A percentile compares a stretch with the other conserved stretches of the same genome.
These are phyloP conservation scores for Amanita exitialis DNA, from an alignment of 768 basidiomycete species.

Conservation along the genomic window DNA sequence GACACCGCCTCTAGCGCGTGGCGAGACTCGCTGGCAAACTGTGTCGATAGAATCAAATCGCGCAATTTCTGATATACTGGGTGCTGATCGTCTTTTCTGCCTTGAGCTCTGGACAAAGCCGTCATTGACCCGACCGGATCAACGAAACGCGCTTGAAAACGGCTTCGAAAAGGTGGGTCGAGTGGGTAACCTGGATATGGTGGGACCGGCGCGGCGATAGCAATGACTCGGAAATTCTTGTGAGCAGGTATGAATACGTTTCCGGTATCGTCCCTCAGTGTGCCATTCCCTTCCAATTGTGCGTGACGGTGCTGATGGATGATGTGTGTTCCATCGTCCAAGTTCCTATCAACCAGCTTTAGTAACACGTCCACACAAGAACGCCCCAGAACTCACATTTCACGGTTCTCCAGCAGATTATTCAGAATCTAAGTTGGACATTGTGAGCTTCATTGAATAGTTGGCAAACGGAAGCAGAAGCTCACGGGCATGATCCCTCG, in stretches of 20 bases:
- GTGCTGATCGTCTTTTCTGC: neutral
- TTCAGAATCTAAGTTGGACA: constrained; percentile 35
- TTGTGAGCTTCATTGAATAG: neutral
- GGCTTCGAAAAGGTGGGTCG: constrained; percentile 59
- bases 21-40: constrained; percentile 51
- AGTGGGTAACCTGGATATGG: constrained; percentile 58
- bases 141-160: constrained; percentile 59
- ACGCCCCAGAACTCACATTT: constrained; percentile 34
- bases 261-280: constrained; percentile 20
- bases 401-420: constrained; percentile 62
- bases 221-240: constrained; percentile 58
- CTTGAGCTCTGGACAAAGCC: constrained; percentile 23
- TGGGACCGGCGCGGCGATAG: constrained; percentile 60
- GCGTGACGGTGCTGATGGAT: constrained; percentile 52
- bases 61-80: constrained; percentile 34
- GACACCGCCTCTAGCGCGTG: constrained; percentile 43
- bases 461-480: neutral
- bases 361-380: neutral
- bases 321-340: constrained; percentile 64
- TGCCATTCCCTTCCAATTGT: constrained; percentile 29
- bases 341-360: constrained; percentile 31
- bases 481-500: constrained; percentile 63
- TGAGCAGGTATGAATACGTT: constrained; percentile 55
- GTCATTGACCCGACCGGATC: constrained; percentile 48
- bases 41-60: constrained; percentile 49